Conservation (phyloP, 2,329 filamentous ascomycete species). For the Laburnicola sp. region DNA sequence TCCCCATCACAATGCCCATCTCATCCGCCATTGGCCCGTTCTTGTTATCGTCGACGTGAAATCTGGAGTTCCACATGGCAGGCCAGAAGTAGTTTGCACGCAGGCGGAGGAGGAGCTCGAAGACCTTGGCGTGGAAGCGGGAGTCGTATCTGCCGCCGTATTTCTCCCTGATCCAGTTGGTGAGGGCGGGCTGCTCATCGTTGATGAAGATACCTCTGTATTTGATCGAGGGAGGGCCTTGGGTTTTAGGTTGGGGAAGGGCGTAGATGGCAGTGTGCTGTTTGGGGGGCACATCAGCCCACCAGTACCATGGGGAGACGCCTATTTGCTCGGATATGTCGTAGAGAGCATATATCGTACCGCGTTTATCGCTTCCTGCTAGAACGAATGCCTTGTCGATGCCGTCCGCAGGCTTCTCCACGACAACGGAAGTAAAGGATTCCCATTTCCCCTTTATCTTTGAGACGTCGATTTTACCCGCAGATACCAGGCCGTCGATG, state of each 20-base stretch:
- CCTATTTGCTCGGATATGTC: constrained; percentile 71
- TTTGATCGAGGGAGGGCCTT: constrained; percentile 63
- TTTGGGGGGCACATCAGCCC: constrained; percentile 62
- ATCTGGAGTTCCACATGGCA: constrained; percentile 67
- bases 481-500: constrained; percentile 59
- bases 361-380: constrained; percentile 65
- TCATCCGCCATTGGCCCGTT: constrained; percentile 70
- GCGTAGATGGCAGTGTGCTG: constrained; percentile 59
- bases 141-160: constrained; percentile 53
- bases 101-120: constrained; percentile 69
- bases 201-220: constrained; percentile 71
- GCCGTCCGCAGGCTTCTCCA: constrained; percentile 59
- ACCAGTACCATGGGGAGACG: constrained; percentile 69
- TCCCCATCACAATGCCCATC: constrained; percentile 71
- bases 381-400: constrained; percentile 63
- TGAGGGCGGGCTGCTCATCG: constrained; percentile 66
- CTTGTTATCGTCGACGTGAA: constrained; percentile 67
- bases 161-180: constrained; percentile 63
- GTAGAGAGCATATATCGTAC: constrained; percentile 69
- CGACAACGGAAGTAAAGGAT: constrained; percentile 61
- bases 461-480: constrained; percentile 60
- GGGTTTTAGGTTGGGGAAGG: constrained; percentile 55
- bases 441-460: constrained; percentile 67
- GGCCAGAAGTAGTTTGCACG: constrained; percentile 76
- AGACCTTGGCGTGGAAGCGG: constrained; percentile 68